Evolutionary conservation across 768 basidiomycete species (phyloP).

Genomic region (Panus rudis): DNA sequence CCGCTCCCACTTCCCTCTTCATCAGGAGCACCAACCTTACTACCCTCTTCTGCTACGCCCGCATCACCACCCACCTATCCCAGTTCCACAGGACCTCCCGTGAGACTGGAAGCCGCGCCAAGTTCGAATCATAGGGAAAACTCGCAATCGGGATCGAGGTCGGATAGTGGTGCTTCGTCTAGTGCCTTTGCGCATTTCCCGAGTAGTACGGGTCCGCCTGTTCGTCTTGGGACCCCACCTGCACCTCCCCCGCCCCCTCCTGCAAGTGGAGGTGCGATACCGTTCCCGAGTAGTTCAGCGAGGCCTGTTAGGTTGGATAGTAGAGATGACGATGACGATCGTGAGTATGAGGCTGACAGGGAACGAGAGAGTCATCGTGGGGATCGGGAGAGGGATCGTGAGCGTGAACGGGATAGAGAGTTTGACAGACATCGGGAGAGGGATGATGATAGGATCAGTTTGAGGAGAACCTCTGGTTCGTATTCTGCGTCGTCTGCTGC

Average conservation of each 20-base stretch:
- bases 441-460: not conserved
- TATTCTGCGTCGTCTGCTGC: not conserved
- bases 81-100: not conserved
- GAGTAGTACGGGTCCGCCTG: slow-evolving; percentile 9
- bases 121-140: slow-evolving; percentile 6
- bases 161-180: not conserved
- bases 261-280: slow-evolving; percentile 6
- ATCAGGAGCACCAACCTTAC: too few relatives aligned
- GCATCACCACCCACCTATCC: slow-evolving; percentile 1
- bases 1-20: not conserved
- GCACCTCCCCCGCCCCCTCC: too few relatives aligned
- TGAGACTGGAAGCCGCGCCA: slow-evolving; percentile 10
- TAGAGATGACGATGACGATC: slow-evolving; percentile 8
- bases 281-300: slow-evolving; percentile 14
- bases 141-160: not conserved
- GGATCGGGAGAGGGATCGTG: slow-evolving; percentile 7
- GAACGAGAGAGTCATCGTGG: slow-evolving; percentile 8
- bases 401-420: slow-evolving; percentile 11
- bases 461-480: not conserved
- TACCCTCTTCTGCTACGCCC: not conserved
- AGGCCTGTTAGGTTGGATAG: not conserved
- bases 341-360: slow-evolving; percentile 9
- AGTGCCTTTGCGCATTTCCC: slow-evolving; percentile 2
- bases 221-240: slow-evolving; percentile 5
- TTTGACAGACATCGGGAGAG: slow-evolving; percentile 12